These are phyloP conservation scores for Chiua virens DNA, from an alignment of 768 basidiomycete genomes.

Conservation along the genomic window DNA sequence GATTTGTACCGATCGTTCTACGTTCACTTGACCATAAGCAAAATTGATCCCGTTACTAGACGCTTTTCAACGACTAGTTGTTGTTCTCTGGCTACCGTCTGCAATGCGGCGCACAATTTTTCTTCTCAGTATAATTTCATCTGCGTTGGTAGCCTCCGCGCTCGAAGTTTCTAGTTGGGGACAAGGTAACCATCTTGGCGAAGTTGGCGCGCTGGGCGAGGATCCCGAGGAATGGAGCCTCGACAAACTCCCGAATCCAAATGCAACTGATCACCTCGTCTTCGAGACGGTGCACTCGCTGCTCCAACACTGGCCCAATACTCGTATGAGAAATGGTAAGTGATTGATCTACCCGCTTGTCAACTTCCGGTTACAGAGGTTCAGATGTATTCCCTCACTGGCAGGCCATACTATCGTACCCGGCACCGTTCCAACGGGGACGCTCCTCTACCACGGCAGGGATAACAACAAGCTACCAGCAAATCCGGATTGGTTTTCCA, in stretches of 20 bases:
- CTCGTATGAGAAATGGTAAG: constrained; percentile 46
- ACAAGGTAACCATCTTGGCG: too few relatives aligned
- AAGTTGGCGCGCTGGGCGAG: neutral
- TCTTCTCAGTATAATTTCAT: too few relatives aligned
- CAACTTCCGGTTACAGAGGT: neutral
- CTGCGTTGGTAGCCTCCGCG: too few relatives aligned
- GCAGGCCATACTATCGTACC: constrained; percentile 29
- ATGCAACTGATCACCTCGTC: constrained; percentile 27
- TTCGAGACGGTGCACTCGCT: constrained; percentile 28
- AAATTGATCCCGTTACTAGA: too few relatives aligned
- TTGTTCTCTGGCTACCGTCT: too few relatives aligned
- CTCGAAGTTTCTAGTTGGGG: too few relatives aligned
- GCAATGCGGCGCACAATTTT: too few relatives aligned
- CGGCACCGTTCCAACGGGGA: constrained; percentile 35
- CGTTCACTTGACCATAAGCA: too few relatives aligned
- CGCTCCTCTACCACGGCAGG: constrained; percentile 37
- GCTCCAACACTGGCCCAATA: constrained; percentile 47
- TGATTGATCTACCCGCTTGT: neutral
- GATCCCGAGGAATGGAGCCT: constrained; percentile 23
- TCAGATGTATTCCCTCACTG: constrained; percentile 7
- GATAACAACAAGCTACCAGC: constrained; percentile 21
- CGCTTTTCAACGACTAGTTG: too few relatives aligned
- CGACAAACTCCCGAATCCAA: constrained; percentile 19
- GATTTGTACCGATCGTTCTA: too few relatives aligned
- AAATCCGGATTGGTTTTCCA: constrained; percentile 34